Evolutionary conservation across 2,329 filamentous ascomycete species (phyloP).

Genomic region (Verticillium albo-atrum): DNA sequence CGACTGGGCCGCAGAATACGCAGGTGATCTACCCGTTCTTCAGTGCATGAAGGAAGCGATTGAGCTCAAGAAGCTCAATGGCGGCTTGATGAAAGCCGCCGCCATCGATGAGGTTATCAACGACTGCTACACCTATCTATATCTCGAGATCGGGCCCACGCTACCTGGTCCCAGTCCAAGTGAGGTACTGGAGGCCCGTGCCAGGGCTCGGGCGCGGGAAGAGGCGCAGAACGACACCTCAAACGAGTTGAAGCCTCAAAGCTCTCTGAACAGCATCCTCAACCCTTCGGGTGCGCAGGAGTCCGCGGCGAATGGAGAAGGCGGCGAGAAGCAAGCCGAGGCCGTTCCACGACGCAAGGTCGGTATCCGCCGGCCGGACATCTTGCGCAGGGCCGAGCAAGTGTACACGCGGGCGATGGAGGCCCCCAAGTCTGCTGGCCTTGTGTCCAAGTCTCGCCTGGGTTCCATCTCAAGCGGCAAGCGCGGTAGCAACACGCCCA

Average conservation of each 20-base stretch:
- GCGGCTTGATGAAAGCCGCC: conserved; percentile 77
- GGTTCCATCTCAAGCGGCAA: conserved; percentile 49
- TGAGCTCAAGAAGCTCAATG: conserved; percentile 70
- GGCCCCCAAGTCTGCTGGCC: conserved; percentile 33
- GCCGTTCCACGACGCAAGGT: conserved; percentile 34
- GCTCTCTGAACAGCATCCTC: conserved; percentile 35
- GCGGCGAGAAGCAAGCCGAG: conserved; percentile 26
- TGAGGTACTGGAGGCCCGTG: conserved; percentile 40
- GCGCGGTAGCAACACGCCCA: conserved; percentile 35
- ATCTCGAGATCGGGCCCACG: conserved; percentile 59
- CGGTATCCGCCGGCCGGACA: conserved; percentile 50
- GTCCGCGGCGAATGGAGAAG: conserved; percentile 33
- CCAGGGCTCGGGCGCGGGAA: conserved; percentile 31
- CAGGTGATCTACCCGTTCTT: conserved; percentile 35
- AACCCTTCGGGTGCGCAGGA: conserved; percentile 37
- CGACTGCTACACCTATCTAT: conserved; percentile 80
- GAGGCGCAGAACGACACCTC: conserved; percentile 30
- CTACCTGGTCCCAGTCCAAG: conserved; percentile 48
- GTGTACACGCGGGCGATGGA: conserved; percentile 48
- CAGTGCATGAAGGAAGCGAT: conserved; percentile 54
- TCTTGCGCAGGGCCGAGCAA: conserved; percentile 59
- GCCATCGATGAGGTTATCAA: conserved; percentile 91
- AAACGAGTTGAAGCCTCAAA: conserved; percentile 24
- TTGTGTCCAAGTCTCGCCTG: conserved; percentile 39
- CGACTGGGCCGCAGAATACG: conserved; percentile 44